Evolutionary conservation across 345 rosid species (phyloP), one percentile per base, ranked within the genome.

Genomic region (Gossypium turneri): DNA sequence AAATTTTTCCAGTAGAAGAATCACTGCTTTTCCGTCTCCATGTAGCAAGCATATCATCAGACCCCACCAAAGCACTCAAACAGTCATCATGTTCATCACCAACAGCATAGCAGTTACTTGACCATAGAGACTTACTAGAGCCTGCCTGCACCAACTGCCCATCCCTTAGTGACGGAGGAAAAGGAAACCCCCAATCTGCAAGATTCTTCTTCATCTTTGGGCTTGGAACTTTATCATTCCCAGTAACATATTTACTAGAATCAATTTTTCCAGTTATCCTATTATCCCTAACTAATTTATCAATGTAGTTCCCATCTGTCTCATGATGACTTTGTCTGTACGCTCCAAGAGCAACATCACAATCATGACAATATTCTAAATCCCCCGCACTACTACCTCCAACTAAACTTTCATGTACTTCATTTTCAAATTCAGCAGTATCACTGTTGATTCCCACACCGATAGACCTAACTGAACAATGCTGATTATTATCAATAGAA

Each of bases 391-490:
- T 90, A 78, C 97, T 87, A 55, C 94, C 99, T 77, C 97, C 98
- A 72, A 93, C 85, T 81, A 93, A 84, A 82, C 97, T 92, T 77
- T 90, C 97, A 56, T 92, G 92, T 20, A 88, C 82, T 84, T 93
- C 97, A 82, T 94, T 90, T 65, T 98, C 97, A 55, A 92, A 76
- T 77, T 96, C 98, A 79, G 98, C 98, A 73, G 90, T 92, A 80
- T 96, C 98, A 62, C 97, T 93, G 75, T 88, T 90, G 72, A 96
- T 89, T 61, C 98, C 98, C 63, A 92, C 98, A 76, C 99, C 98
- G 72, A 96, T 96, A 1, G 98, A 96, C 86, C 98, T 86, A 80
- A 96, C 98, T 61, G 97, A 89, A 72, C 94, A 92, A 56, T 86
- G 98, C 76, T 90, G 99, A 84, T 93, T 94, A 68, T 93, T 94